Evolutionary conservation across 768 basidiomycete genomes (phyloP), one percentile per base, ranked within the genome.

Genomic region (Cantharellus cinnabarinus): DNA sequence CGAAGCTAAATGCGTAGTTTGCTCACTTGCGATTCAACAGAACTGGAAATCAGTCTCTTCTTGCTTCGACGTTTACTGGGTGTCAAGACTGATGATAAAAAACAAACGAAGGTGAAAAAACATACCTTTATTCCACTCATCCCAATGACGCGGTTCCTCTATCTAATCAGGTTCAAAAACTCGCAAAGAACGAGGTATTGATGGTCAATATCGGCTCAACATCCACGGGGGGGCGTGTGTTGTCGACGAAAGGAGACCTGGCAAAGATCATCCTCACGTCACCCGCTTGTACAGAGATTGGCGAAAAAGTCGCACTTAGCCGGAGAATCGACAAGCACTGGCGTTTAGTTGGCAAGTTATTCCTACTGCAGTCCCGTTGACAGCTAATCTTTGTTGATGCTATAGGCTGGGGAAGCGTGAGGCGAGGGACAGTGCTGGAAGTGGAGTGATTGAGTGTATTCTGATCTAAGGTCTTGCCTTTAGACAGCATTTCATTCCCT

Each of bases 151-250:
- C 20, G 20, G 20, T 29, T 29, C 20, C 20, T 29, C 20, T 1
- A 29, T 29, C 20, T 29, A 29, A 29, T 29, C 53, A 67, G 64
- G 88, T 89, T 34, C 76, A 87, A 58, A 95, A 95, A 70, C 78
- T 95, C 51, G 77, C 80, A 60, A 94, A 94, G 72, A 85, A 84
- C 70, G 93, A 95, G 71, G 77, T 93, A 2, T 72, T 97, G 2
- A 79, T 98, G 62, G 93, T 99, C 76, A 98, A 98, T 74, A 97
- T 99, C 60, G 93, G 94, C 20, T 94, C 90, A 29, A 97, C 91
- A 1, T 95, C 93, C 2, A 94, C 91, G 2, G 95, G 95, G 62
- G 94, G 95, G 40, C 84, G 93, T 44, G 91, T 99, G 10, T 71
- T 97, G 63, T 85, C 80, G 66, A 89, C 95, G 67, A 95, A 93